Base-by-base conservation (phyloP, 2,329 filamentous ascomycete genomes). In the Verticillium nubilum region DNA sequence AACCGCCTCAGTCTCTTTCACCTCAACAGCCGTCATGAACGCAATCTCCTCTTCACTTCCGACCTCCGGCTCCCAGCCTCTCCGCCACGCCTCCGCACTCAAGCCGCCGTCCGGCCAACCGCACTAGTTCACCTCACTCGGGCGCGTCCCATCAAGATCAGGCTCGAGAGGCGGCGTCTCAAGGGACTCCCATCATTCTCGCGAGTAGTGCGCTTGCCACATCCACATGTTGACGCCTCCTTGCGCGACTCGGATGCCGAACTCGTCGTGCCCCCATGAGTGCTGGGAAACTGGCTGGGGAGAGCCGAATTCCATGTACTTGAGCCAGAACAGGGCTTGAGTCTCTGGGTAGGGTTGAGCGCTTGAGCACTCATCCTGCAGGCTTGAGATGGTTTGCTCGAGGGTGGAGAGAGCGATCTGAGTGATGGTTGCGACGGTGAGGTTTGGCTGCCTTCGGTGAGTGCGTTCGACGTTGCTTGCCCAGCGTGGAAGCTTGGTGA, bases 1-100 rank as follows among this genome's bases (percentile, higher is more conserved):
- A 26, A 60, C 10, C 15, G 57, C 59, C 27, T 63, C 57, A 5
- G 61, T 61, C 26, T 65, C 57, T 33, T 56, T 59, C 47, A 42
- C 58, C n/a, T 59, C 62, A 57, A 64, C 57, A 26, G 61, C 61
- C 15, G 62, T 59, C 26, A 65, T 31, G 52, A 65, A 65, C n/a
- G 57, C 56, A 28, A 63, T 27, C 57, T 64, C 62, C 58, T 65
- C 62, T 28, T 61, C 62, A 58, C 62, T 65, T 19, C 61, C 62
- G 3, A 65, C n/a, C 37, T 64, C 61, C 4, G 56, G 59, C 47
- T 61, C 58, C 61, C 61, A 65, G 13, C 64, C 61, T 37, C 61
- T 52, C 15, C 4, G 4, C 27, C 52, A 59, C 50, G 57, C 47
- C 50, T 31, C 10, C 15, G 3, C 19, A 15, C 54, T 47, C 23